Evolutionary conservation across 352 stramenopile species (phyloP), one percentile per base, ranked within the genome.

Genomic region (Pythium diclinum): DNA sequence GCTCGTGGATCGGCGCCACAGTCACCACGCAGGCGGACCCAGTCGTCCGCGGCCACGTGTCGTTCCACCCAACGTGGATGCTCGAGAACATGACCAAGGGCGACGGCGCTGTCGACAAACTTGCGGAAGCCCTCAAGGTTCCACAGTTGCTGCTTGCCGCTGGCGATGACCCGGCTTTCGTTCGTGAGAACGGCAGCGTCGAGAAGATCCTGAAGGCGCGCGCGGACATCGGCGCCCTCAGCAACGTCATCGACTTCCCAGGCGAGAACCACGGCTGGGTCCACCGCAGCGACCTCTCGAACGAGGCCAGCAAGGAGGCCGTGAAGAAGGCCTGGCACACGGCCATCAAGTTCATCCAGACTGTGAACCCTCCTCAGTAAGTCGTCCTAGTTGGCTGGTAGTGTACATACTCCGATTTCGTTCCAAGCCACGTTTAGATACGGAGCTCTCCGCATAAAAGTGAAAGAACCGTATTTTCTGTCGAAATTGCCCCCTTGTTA

Each of bases 241-340:
- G 80, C 42, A 74, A 87, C 25, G 81, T 87, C 62, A 59, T 87
- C 56, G 71, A 89, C 30, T 95, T 92, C 60, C 68, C 81, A 11
- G 71, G 86, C 60, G 68, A 87, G 76, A 81, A 85, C 19, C 87
- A 95, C 72, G 87, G 87, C 40, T 95, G 85, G 85, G 83, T 94
- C 61, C 79, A 92, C 71, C 87, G 87, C 62, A 83, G 85, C 56
- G 87, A 95, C 76, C 74, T 92, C 53, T 56, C 75, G 60, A 78
- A 94, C 68, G 67, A 76, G 6, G 78, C 76, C 19, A 89, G 77
- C 25, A 89, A 91, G 69, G 67, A 67, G 42, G 71, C 65, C 6
- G 74, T 86, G 14, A 75, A 72, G 51, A 84, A 81, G 68, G 77
- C 76, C 7, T 87, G 81, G 71, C 60, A 79, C 53, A 49, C 64